Evolutionary conservation across 768 basidiomycete genomes (phyloP).

Genomic region (Tylopilus intermedius): DNA sequence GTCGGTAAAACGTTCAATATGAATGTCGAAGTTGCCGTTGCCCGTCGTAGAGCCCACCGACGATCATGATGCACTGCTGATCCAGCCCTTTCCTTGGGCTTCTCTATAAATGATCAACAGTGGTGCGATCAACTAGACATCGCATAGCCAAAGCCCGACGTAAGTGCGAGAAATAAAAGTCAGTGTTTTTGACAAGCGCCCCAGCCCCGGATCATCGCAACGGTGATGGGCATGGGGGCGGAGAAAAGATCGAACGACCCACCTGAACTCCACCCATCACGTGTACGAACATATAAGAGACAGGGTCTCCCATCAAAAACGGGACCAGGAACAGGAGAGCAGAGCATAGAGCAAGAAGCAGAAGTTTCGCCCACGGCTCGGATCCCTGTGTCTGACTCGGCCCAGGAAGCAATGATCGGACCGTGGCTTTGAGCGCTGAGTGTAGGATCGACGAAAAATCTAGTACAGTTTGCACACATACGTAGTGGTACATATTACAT

Average conservation of each 20-base stretch:
- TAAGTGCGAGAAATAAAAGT: not conserved
- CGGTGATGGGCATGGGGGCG: no score
- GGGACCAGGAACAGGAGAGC: conserved; percentile 25
- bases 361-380: no score
- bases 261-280: conserved; percentile 33
- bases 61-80: conserved; percentile 11
- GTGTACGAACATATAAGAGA: conserved; percentile 33
- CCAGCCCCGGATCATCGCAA: not conserved
- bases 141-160: not conserved
- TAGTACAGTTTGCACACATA: no score
- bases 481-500: no score
- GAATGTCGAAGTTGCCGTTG: conserved; percentile 7
- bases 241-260: not conserved
- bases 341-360: not conserved
- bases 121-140: conserved; percentile 33
- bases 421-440: no score
- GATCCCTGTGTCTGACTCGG: no score
- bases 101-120: conserved; percentile 38
- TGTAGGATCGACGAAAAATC: no score
- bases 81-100: conserved; percentile 35
- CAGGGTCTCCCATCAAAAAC: conserved; percentile 17
- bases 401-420: no score
- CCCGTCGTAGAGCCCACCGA: conserved; percentile 1
- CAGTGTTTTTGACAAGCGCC: not conserved
- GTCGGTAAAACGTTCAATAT: conserved; percentile 17